phyloP scores from a whole-genome alignment of 1,139 yeast species.

The Pichia sp. region DNA sequence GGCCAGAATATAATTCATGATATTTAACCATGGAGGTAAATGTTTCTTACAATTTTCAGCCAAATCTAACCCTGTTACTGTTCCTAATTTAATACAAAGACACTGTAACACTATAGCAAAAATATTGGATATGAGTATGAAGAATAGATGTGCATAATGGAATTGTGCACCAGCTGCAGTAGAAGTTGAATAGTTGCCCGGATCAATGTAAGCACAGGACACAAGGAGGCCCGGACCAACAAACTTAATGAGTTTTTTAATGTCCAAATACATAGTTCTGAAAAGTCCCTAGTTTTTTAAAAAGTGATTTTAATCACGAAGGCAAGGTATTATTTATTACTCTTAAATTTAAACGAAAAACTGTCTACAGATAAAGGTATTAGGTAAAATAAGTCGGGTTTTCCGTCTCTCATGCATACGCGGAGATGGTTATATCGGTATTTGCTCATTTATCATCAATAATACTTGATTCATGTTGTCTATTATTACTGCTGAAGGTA shows the following conservation, averaged over 20 bases:
- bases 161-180: constrained; percentile 75
- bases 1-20: constrained; percentile 55
- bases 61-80: constrained; percentile 71
- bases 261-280: constrained; percentile 5
- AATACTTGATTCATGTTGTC: too few species aligned
- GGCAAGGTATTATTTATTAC: too few species aligned
- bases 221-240: constrained; percentile 80
- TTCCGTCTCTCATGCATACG: too few species aligned
- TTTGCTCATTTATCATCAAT: too few species aligned
- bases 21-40: constrained; percentile 51
- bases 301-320: too few species aligned
- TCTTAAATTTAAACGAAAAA: too few species aligned
- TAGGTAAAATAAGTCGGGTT: too few species aligned
- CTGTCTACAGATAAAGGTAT: too few species aligned
- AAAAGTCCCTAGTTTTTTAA: too few species aligned
- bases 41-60: constrained; percentile 71
- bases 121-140: constrained; percentile 58
- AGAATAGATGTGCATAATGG: constrained; percentile 55
- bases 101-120: constrained; percentile 70
- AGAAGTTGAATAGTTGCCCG: constrained; percentile 76
- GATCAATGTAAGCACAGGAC: constrained; percentile 75
- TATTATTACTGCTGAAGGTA: too few species aligned
- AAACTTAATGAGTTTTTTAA: constrained; percentile 47
- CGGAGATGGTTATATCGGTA: too few species aligned
- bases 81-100: constrained; percentile 67